Evolutionary conservation across 2,329 filamentous ascomycete species (phyloP).

Genomic region (Phaeosphaeriaceae sp.): DNA sequence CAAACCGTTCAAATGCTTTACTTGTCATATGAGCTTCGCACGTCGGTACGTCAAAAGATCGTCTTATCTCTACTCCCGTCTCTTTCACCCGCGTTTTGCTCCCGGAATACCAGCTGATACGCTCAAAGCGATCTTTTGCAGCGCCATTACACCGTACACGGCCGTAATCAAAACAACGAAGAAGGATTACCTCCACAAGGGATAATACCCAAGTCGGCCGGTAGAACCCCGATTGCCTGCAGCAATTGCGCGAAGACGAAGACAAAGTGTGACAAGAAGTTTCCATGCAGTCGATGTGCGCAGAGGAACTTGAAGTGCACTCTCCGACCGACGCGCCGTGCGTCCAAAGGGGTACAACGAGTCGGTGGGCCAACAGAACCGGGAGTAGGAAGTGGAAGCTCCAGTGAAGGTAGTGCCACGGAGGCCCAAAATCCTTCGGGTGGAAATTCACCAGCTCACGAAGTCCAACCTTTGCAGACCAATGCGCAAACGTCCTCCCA

Average conservation of each 20-base stretch:
- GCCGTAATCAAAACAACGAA: slow-evolving; percentile 58
- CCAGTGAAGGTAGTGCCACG: slow-evolving; percentile 44
- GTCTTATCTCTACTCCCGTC: neutral
- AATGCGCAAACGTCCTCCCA: slow-evolving; percentile 28
- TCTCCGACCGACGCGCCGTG: slow-evolving; percentile 56
- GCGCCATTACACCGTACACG: slow-evolving; percentile 61
- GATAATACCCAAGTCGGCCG: slow-evolving; percentile 60
- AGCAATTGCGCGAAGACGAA: slow-evolving; percentile 63
- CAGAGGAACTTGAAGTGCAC: slow-evolving; percentile 56
- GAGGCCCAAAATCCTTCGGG: slow-evolving; percentile 41
- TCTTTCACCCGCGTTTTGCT: neutral
- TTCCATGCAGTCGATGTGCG: slow-evolving; percentile 61
- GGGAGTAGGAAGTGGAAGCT: slow-evolving; percentile 33
- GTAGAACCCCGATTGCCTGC: slow-evolving; percentile 60
- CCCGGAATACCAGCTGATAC: slow-evolving; percentile 19
- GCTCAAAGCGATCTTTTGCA: slow-evolving; percentile 57
- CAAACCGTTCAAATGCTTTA: slow-evolving; percentile 63
- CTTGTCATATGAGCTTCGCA: slow-evolving; percentile 62
- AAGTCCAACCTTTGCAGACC: slow-evolving; percentile 31
- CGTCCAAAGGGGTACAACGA: slow-evolving; percentile 52
- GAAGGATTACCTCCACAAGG: slow-evolving; percentile 56
- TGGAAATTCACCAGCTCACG: slow-evolving; percentile 44
- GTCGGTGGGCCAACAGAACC: slow-evolving; percentile 30
- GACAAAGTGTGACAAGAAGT: slow-evolving; percentile 63
- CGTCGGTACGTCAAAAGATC: slow-evolving; percentile 51